Evolutionary conservation across 768 basidiomycete species (phyloP).

Genomic region (Amanita rimosa): DNA sequence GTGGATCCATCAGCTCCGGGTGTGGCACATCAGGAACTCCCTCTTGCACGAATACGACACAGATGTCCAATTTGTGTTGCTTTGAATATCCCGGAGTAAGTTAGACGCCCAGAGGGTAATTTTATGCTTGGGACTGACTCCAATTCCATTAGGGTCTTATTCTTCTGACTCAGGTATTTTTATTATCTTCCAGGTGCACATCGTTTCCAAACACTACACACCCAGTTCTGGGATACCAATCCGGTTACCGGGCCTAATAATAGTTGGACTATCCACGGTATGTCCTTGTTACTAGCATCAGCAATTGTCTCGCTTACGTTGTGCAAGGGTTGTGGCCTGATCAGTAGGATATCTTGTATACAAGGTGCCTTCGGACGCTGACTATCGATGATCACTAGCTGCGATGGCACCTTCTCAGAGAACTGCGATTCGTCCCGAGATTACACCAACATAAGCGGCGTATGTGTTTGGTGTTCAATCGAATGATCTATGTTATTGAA

Average conservation of each 20-base stretch:
- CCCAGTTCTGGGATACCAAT: conserved; percentile 6
- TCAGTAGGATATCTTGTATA: not conserved
- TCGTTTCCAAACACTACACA: not conserved
- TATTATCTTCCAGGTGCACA: not conserved
- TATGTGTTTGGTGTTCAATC: conserved; percentile 2
- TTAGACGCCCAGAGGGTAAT: not conserved
- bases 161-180: conserved; percentile 1
- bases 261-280: conserved; percentile 7
- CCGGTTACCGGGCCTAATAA: conserved; percentile 1
- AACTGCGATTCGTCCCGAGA: conserved; percentile 17
- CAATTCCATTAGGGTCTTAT: not conserved
- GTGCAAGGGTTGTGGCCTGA: conserved; percentile 4
- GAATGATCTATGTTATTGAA: not conserved
- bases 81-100: conserved; percentile 6
- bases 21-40: conserved; percentile 36
- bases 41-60: conserved; percentile 45
- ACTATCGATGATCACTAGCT: not conserved
- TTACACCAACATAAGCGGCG: conserved; percentile 13
- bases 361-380: not conserved
- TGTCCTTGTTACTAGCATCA: too few species aligned
- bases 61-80: conserved; percentile 14
- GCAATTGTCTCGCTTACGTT: not conserved
- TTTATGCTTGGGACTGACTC: too few species aligned
- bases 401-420: conserved; percentile 10
- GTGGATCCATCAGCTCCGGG: conserved; percentile 23